Base-by-base conservation (phyloP, 2,329 filamentous ascomycete genomes). In the Ceratocystis cubensis region DNA sequence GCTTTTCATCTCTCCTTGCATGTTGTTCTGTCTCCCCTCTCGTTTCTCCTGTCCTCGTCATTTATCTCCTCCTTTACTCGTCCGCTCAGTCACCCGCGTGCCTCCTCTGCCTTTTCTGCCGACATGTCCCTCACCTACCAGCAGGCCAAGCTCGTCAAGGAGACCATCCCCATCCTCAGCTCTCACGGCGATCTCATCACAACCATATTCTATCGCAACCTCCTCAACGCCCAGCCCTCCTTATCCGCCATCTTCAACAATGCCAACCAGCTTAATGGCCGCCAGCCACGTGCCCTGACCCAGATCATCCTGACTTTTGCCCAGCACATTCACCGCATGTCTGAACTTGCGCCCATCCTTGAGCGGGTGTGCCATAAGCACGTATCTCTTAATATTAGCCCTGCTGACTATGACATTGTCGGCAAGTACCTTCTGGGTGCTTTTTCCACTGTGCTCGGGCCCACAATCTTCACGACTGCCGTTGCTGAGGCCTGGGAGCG, bases 281-380 rank as follows among this genome's bases (percentile, higher is more conserved):
- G 84, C 66, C 88, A 92, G 73, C 81, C 86, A 3, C 78, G 79
- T n/a, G 88, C 88, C 1, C 81, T 92, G 5, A 88, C 88, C 10
- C 79, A 78, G 50, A 80, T 88, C 1, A 81, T 93, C 5, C 83
- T 87, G 70, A 86, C 87, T 65, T 92, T 91, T 72, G 88, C 89
- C 62, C 77, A 80, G 44, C 80, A 90, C 74, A 87, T 92, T 72
- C 87, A 90, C 74, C 81, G 90, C 72, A 80, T 89, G 0, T 81
- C 79, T 61, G 81, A 78, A 22, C 78, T 91, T 3, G 74, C 74
- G 13, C 78, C 81, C 41, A 77, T 76, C 44, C 78, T 84, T 15
- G 85, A 89, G 74, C 82, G 86, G 71, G 91, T 93, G 70, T 86
- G 85, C 67, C 84, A 91, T 72, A 91, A 91, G 76, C 88, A 92